Base-by-base conservation (phyloP, 1,284 basidiomycete genomes). In the Trichosporon sp. region DNA sequence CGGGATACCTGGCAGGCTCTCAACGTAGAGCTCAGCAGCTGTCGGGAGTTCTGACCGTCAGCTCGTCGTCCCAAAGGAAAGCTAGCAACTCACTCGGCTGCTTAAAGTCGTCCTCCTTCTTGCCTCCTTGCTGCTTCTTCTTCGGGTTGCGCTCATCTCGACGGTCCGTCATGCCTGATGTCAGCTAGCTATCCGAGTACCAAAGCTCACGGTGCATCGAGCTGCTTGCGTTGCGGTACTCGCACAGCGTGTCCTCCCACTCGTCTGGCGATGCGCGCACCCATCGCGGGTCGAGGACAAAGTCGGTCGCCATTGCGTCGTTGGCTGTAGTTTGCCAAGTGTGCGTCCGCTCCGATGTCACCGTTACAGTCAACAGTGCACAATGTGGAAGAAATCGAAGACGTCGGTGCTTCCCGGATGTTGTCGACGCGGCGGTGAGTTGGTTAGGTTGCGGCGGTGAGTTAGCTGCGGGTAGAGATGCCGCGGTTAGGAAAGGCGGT, bases 1-100 rank as follows among this genome's bases (percentile, higher is more conserved):
- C 69, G 90, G 89, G 40, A 95, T 84, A 76, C 90, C 90, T 21
- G 93, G 93, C 67, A 96, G 86, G 26, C 85, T 87, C 2, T 88
- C 88, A 16, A 96, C 92, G 78, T 91, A 95, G 84, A 94, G 92
- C 0, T 92, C 92, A 1, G 93, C 90, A 12, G 93, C 92, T 7
- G 92, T 76, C 8, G 78, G 79, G 10, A 79, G 74, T 10, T 65
- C 79, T 79, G 70, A 37, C 1, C 5, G 70, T 70, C 35, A 64
- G 54, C 63, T 43, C 14, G 7, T 11, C 56, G 4, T 21, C 26
- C 38, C 38, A 12, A 40, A 10, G 11, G 0, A 4, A 2, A 26
- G 0, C 37, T 26, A 59, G 46, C 67, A 46, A 66, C 65, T 43
- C 67, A 64, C 67, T 43, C 26, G 31, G 38, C 11, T 35, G 40